Base-by-base conservation (phyloP, 208 protist species). In the Leishmania guyanensis region DNA sequence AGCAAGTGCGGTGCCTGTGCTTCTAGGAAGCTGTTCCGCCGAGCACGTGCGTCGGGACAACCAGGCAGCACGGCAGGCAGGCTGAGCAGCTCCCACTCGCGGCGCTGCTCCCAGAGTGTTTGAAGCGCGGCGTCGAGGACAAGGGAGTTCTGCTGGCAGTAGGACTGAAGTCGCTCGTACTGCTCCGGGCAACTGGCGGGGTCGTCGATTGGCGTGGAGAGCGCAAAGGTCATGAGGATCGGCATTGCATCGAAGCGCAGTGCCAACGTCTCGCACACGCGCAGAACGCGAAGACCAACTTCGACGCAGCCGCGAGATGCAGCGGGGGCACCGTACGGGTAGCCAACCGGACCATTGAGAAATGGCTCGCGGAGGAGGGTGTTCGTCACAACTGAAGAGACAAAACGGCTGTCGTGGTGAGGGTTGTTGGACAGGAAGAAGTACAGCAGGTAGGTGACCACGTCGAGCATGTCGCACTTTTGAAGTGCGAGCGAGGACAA, bases 41-140 rank as follows among this genome's bases (percentile, higher is more conserved):
- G 84, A 22, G 69, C 62, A 2, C 82, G 60, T 17, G 84, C 84
- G 29, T 78, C 74, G 26, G 85, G 86, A 75, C 80, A 80, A 22
- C 58, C 68, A 5, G 75, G 79, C 62, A 95, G 58, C n/a, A 94
- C 78, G 5, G 88, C 46, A n/a, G 89, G 92, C 39, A 97, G 79
- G n/a, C 88, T 80, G 60, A 95, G 85, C 70, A 97, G 82, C 80
- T 97, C 94, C 92, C 90, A 94, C 77, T 95, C 91, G 6, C 94
- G 88, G 26, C 87, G 83, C 73, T 90, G 80, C 46, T 81, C 46
- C 79, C 91, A 80, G 36, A 97, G 83, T 8, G 83, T 75, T 16
- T 83, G 84, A 48, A 95, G 78, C 9, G 92, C 89, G 26, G 91
- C 88, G 12, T 87, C 80, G 53, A 90, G 84, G 69, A 92, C 84